phyloP scores from a whole-genome alignment of 2,329 filamentous ascomycete species.

The Colletotrichum australisinense region DNA sequence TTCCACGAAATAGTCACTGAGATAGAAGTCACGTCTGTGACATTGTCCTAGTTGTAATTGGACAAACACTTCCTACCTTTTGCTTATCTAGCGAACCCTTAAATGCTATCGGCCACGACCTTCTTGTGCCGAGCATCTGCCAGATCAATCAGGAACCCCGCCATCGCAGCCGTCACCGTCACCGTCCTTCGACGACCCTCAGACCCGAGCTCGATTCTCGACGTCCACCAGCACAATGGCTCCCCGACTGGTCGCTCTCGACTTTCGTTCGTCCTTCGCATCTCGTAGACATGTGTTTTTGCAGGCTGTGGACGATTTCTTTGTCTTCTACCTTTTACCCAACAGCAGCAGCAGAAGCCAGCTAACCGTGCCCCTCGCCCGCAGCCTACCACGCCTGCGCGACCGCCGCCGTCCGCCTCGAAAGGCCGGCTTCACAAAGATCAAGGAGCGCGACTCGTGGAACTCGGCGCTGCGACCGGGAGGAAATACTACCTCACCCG shows the following conservation, averaged over 20 bases:
- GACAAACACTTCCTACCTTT: neutral
- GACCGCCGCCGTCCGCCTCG: slow-evolving; percentile 79
- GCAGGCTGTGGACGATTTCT: neutral
- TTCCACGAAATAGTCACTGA: neutral
- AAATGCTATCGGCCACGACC: slow-evolving; percentile 30
- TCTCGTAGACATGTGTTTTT: too few species aligned
- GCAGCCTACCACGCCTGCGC: slow-evolving; percentile 94
- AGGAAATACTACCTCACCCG: slow-evolving; percentile 95
- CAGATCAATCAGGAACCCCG: slow-evolving; percentile 22
- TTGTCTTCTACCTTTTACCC: neutral
- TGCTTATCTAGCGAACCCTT: neutral
- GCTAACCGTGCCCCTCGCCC: neutral
- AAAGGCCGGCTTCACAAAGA: slow-evolving; percentile 87
- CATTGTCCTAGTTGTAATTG: neutral
- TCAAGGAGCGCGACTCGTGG: slow-evolving; percentile 94
- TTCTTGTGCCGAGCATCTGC: slow-evolving; percentile 27
- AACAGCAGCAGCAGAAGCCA: slow-evolving; percentile 2
- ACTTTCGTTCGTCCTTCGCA: too few species aligned
- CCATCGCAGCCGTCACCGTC: slow-evolving; percentile 21
- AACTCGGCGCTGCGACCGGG: slow-evolving; percentile 81
- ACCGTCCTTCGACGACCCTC: slow-evolving; percentile 14
- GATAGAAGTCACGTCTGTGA: neutral
- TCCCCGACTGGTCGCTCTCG: slow-evolving; percentile 74
- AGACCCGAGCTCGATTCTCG: slow-evolving; percentile 38
- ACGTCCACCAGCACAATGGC: slow-evolving; percentile 58